Percentiles rank a stretch among this genome's conserved stretches.
Evolutionary conservation across 192 early-diverging fungal genomes (phyloP).

Genomic region (Hyaloraphidium curvatum): DNA sequence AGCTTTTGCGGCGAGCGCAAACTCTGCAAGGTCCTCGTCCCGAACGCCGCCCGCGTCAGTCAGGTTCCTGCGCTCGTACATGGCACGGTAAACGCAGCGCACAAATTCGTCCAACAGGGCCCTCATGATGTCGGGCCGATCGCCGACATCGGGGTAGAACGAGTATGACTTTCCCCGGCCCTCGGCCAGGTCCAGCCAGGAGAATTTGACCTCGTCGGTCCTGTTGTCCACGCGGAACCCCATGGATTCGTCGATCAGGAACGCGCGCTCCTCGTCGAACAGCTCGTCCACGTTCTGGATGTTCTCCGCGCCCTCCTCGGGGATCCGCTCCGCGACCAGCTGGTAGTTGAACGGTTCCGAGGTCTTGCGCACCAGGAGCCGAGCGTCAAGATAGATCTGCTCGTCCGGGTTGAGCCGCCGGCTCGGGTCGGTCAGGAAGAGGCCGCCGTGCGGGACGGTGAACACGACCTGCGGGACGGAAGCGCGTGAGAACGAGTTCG

Average conservation of each 20-base stretch:
- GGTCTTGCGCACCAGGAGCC: slow-evolving; percentile 47
- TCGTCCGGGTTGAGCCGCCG: background rate
- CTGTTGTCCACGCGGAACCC: slow-evolving; percentile 4
- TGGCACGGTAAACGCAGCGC: slow-evolving; percentile 36
- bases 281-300: slow-evolving; percentile 31
- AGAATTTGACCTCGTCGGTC: slow-evolving; percentile 11
- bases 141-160: slow-evolving; percentile 11
- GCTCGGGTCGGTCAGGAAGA: no score
- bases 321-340: slow-evolving; percentile 51
- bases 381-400: slow-evolving; percentile 39
- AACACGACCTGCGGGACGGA: no score
- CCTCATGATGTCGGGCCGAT: slow-evolving; percentile 13
- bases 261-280: slow-evolving; percentile 17
- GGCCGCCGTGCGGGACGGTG: no score
- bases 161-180: slow-evolving; percentile 9
- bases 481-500: no score
- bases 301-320: slow-evolving; percentile 56
- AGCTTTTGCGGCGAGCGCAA: slow-evolving; percentile 11
- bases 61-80: slow-evolving; percentile 33
- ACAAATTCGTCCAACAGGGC: slow-evolving; percentile 30
- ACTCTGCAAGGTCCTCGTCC: slow-evolving; percentile 30
- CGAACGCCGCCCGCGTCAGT: slow-evolving; percentile 23
- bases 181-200: slow-evolving; percentile 31
- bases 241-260: slow-evolving; percentile 17
- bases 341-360: slow-evolving; percentile 41